These are phyloP conservation scores for Xylariaceae sp. DNA, from an alignment of 2,329 filamentous ascomycete genomes.

Conservation along the genomic window DNA sequence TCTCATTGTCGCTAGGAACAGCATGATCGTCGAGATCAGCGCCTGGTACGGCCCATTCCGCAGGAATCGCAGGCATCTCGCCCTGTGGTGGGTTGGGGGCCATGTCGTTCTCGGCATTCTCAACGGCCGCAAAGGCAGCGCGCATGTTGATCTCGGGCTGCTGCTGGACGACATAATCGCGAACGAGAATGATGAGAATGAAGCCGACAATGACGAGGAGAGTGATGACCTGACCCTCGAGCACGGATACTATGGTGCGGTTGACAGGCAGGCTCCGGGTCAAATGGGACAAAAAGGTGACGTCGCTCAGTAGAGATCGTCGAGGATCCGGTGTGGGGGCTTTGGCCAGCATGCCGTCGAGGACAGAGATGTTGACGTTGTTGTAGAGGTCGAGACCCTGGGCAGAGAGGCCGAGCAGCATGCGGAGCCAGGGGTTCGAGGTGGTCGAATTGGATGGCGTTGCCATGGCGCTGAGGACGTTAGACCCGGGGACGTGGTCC, in stretches of 20 bases:
- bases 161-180: constrained; percentile 98
- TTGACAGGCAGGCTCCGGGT: constrained; percentile 74
- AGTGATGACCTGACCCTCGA: constrained; percentile 94
- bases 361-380: constrained; percentile 22
- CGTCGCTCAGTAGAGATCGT: constrained; percentile 54
- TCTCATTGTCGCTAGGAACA: constrained; percentile 12
- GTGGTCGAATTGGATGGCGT: constrained; percentile 34
- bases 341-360: constrained; percentile 18
- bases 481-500: constrained; percentile 33
- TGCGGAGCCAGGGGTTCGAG: constrained; percentile 33
- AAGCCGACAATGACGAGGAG: constrained; percentile 88
- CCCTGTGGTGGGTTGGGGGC: constrained; percentile 15
- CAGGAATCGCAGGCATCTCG: constrained; percentile 12
- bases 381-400: constrained; percentile 17
- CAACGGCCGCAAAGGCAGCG: constrained; percentile 57
- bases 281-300: constrained; percentile 55
- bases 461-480: constrained; percentile 27
- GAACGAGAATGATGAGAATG: constrained; percentile 92
- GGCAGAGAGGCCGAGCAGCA: constrained; percentile 24
- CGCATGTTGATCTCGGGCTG: constrained; percentile 89
- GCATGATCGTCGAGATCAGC: constrained; percentile 16
- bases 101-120: constrained; percentile 38
- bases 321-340: constrained; percentile 21
- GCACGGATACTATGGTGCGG: constrained; percentile 72
- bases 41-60: not conserved